These are phyloP conservation scores for Gonium pectorale DNA, from an alignment of 139 green algal genomes.

Conservation along the genomic window DNA sequence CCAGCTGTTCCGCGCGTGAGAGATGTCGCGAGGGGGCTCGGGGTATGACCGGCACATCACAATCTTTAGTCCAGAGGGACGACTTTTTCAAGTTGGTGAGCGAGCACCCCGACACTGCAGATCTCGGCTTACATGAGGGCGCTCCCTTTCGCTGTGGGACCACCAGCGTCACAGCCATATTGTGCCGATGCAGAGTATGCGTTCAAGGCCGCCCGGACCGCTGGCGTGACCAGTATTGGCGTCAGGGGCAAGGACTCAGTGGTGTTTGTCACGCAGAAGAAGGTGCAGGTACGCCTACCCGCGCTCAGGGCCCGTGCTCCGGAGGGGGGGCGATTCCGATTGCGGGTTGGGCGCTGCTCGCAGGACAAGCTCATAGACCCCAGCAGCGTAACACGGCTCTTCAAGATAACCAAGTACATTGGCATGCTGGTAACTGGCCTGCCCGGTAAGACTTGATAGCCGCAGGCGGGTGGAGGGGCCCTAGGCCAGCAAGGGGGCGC, in stretches of 20 bases:
- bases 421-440: constrained; percentile 95
- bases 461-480: no score
- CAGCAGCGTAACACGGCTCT: constrained; percentile 87
- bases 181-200: constrained; percentile 96
- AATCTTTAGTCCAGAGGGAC: constrained; percentile 96
- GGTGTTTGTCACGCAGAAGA: constrained; percentile 94
- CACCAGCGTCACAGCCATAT: neutral
- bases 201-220: constrained; percentile 96
- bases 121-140: constrained; percentile 18
- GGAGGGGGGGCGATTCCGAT: no score
- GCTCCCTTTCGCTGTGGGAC: neutral
- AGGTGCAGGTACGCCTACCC: constrained; percentile 74
- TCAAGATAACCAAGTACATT: constrained; percentile 92
- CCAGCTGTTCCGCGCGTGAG: no score
- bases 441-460: constrained; percentile 42
- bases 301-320: no score
- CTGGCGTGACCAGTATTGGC: constrained; percentile 92
- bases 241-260: constrained; percentile 94
- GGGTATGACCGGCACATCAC: constrained; percentile 97
- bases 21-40: constrained; percentile 82
- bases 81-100: constrained; percentile 95
- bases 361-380: constrained; percentile 98
- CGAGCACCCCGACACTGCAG: neutral
- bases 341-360: constrained; percentile 22
- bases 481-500: no score